Evolutionary conservation across 2,329 filamentous ascomycete genomes (phyloP), one percentile per base, ranked within the genome.

Genomic region (Aspergillus latus): DNA sequence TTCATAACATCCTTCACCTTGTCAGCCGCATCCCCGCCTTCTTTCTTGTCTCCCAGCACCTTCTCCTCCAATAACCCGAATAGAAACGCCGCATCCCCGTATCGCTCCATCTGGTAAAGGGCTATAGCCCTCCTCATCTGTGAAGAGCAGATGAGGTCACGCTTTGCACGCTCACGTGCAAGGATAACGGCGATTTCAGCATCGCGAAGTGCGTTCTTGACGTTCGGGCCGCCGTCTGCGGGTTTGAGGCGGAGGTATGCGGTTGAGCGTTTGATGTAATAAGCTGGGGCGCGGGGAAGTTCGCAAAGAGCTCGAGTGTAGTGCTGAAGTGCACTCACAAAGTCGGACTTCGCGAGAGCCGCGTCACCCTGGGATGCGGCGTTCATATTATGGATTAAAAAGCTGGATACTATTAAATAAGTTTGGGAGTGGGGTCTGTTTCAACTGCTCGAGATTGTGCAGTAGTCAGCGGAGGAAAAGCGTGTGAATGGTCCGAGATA

Each of bases 231-330:
- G 48, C 77, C 75, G 57, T 85, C 74, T 21, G 77, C 67, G 43
- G 81, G 76, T 37, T 78, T 79, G 2, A 82, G 79, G 57, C 89
- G 84, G 49, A 90, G 82, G 69, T 92, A 87, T 39, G 90, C 90
- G 42, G 87, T 91, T 4, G 91, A 89, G 16, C 93, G 90, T 63
- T 88, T 86, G 60, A 94, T 84, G 60, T 93, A 88, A 84, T 94
- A 97, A 48, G 83, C 76, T 1, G 90, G 88, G 2, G 89, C 90
- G 39, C 78, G 78, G 0, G 87, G 85, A 10, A 80, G 80, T 59
- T 84, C 76, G 34, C 73, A 65, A 28, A 96, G 78, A 5, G 90
- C 90, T 39, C 78, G 73, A 6, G 88, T 88, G 61, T 88, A 88
- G 64, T 86, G 82, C 36, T 78, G 71, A 63, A 96, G 83, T 44